phyloP scores from a whole-genome alignment of 1,139 yeast genomes.

The Yamadazyma triangularis region DNA sequence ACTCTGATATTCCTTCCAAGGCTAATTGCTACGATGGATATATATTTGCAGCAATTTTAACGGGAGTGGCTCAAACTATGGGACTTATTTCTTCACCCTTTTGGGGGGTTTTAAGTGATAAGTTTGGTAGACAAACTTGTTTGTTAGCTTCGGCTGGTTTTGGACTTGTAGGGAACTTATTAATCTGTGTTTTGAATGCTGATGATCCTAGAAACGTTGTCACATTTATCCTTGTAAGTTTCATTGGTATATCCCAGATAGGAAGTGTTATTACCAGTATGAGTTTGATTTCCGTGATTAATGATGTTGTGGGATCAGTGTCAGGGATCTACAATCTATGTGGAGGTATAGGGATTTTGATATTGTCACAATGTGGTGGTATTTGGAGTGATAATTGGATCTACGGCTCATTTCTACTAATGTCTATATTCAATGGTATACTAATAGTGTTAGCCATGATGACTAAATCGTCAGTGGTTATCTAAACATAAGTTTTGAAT shows the following conservation, averaged over 20 bases:
- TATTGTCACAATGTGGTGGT: constrained; percentile 61
- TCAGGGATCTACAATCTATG: constrained; percentile 64
- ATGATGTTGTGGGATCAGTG: constrained; percentile 51
- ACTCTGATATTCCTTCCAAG: constrained; percentile 23
- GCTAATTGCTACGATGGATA: constrained; percentile 60
- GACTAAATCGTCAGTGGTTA: constrained; percentile 1
- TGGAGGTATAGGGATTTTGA: constrained; percentile 67
- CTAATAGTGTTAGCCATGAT: constrained; percentile 2
- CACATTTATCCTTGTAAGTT: constrained; percentile 29
- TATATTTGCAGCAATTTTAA: constrained; percentile 59
- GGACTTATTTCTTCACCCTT: constrained; percentile 58
- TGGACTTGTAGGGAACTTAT: constrained; percentile 38
- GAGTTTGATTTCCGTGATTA: constrained; percentile 34
- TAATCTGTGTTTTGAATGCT: constrained; percentile 20
- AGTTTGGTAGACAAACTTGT: constrained; percentile 30
- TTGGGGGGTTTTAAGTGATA: constrained; percentile 57
- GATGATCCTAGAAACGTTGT: constrained; percentile 33
- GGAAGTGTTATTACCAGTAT: constrained; percentile 53
- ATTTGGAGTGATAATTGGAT: constrained; percentile 53
- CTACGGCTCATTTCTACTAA: constrained; percentile 55
- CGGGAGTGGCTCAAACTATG: constrained; percentile 61
- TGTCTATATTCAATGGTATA: constrained; percentile 39
- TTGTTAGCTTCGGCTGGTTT: constrained; percentile 28
- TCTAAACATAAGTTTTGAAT: constrained; percentile 12
- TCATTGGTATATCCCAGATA: constrained; percentile 45